Percentiles rank a stretch among this genome's conserved stretches.
Evolutionary conservation across 306 rosid species (phyloP).

Genomic region (Trifolium dubium): DNA sequence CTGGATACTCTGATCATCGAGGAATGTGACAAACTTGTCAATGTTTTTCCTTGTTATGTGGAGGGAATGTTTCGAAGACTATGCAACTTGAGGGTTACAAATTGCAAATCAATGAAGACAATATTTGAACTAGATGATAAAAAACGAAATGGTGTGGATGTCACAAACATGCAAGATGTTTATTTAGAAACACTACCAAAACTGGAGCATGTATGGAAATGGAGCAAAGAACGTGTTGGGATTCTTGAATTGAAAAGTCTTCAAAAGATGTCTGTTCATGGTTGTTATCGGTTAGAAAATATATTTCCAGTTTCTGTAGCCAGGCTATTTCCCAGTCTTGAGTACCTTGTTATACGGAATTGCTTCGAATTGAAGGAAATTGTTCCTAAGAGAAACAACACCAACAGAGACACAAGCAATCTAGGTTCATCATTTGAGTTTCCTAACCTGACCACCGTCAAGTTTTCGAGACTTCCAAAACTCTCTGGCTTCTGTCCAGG

Average conservation of each 20-base stretch:
- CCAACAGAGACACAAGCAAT: background rate
- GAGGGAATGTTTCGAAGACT: conserved; percentile 10
- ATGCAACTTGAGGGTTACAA: conserved; percentile 22
- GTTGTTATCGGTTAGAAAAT: conserved; percentile 5
- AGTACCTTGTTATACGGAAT: background rate
- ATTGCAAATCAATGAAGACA: conserved; percentile 1
- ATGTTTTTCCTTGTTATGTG: conserved; percentile 2
- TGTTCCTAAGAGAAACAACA: background rate
- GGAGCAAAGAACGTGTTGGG: background rate
- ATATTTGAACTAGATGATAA: background rate
- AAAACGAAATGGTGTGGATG: background rate
- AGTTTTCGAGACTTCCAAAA: background rate
- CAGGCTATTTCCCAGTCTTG: background rate
- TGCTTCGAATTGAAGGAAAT: conserved; percentile 8
- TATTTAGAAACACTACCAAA: conserved; percentile 24
- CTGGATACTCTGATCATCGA: background rate
- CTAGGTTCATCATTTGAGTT: background rate
- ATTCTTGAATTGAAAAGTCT: background rate
- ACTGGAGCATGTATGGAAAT: conserved; percentile 32
- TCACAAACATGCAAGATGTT: background rate
- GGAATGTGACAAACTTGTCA: conserved; percentile 9
- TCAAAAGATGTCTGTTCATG: background rate
- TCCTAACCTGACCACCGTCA: conserved; percentile 11
- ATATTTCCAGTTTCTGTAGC: conserved; percentile 34
- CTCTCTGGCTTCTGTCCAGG: conserved; percentile 22